Percentiles rank a stretch among this genome's conserved stretches.
Conservation (phyloP, 2,329 filamentous ascomycete genomes). For the Coniosporium tulheliwenetii region DNA sequence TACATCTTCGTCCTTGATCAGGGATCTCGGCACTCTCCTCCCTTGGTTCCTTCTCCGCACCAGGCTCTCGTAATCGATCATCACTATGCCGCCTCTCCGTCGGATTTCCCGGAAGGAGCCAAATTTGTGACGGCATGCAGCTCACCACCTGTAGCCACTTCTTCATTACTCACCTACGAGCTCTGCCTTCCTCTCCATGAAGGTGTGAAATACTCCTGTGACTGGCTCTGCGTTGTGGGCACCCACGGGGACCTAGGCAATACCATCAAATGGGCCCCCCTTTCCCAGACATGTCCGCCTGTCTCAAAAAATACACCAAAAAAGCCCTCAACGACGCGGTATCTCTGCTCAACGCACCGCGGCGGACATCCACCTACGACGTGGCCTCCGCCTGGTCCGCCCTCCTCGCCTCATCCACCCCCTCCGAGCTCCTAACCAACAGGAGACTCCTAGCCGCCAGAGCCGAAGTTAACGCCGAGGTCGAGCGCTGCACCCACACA, state of each 20-base stretch:
- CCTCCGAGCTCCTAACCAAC: conserved; percentile 35
- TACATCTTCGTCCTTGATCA: conserved; percentile 53
- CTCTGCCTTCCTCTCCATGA: conserved; percentile 43
- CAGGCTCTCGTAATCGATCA: conserved; percentile 49
- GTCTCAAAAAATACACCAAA: conserved; percentile 45
- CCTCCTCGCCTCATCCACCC: conserved; percentile 33
- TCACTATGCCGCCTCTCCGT: conserved; percentile 35
- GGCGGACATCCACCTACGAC: conserved; percentile 44
- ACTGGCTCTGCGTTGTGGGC: conserved; percentile 48
- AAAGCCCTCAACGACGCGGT: conserved; percentile 48
- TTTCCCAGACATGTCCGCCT: conserved; percentile 48
- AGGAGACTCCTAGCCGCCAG: conserved; percentile 36
- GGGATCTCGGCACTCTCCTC: conserved; percentile 39
- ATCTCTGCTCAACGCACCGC: conserved; percentile 47
- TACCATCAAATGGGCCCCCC: conserved; percentile 48
- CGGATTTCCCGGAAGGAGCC: conserved; percentile 40
- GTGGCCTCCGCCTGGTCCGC: conserved; percentile 46
- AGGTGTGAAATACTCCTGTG: conserved; percentile 32
- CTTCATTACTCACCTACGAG: conserved; percentile 46
- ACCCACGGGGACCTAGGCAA: conserved; percentile 53
- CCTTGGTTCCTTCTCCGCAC: conserved; percentile 34
- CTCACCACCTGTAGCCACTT: conserved; percentile 50
- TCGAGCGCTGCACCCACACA: conserved; percentile 44
- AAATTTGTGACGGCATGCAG: conserved; percentile 46
- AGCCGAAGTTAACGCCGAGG: conserved; percentile 43